Evolutionary conservation across 2,329 filamentous ascomycete species (phyloP).

Genomic region (Mollisiaceae sp.): DNA sequence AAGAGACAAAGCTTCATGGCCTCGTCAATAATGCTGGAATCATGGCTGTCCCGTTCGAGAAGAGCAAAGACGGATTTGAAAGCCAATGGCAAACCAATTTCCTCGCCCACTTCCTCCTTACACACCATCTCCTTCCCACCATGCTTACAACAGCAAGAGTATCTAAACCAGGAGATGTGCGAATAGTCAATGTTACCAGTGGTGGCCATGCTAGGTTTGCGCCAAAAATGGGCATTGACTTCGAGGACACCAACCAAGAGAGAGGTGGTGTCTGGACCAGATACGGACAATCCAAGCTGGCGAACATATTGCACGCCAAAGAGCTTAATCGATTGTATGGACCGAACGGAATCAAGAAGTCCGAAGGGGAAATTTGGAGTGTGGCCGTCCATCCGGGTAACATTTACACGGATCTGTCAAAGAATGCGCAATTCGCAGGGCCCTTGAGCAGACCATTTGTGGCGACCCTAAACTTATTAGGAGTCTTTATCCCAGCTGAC

Average conservation of each 20-base stretch:
- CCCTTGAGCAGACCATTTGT: slow-evolving; percentile 21
- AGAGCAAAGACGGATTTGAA: slow-evolving; percentile 48
- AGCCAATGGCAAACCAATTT: slow-evolving; percentile 42
- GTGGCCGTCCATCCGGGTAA: slow-evolving; percentile 48
- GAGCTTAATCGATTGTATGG: slow-evolving; percentile 45
- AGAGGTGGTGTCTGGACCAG: slow-evolving; percentile 44
- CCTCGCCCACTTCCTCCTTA: slow-evolving; percentile 39
- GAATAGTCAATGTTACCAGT: slow-evolving; percentile 34
- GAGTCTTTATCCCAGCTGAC: slow-evolving; percentile 38
- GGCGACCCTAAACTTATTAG: slow-evolving; percentile 32
- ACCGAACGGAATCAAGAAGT: slow-evolving; percentile 40
- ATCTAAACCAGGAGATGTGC: slow-evolving; percentile 30
- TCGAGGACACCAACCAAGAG: slow-evolving; percentile 33
- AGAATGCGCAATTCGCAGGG: slow-evolving; percentile 23
- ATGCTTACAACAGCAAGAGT: slow-evolving; percentile 29
- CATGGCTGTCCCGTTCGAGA: slow-evolving; percentile 45
- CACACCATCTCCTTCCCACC: slow-evolving; percentile 30
- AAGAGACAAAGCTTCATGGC: slow-evolving; percentile 43
- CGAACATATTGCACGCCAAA: slow-evolving; percentile 49
- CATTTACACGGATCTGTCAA: slow-evolving; percentile 42
- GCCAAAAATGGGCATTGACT: slow-evolving; percentile 33
- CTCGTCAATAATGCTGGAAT: slow-evolving; percentile 49
- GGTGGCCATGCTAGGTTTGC: slow-evolving; percentile 28
- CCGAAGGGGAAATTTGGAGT: slow-evolving; percentile 47
- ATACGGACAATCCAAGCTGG: slow-evolving; percentile 53